phyloP scores from a whole-genome alignment of 306 rosid genomes.

The Prunus mume region DNA sequence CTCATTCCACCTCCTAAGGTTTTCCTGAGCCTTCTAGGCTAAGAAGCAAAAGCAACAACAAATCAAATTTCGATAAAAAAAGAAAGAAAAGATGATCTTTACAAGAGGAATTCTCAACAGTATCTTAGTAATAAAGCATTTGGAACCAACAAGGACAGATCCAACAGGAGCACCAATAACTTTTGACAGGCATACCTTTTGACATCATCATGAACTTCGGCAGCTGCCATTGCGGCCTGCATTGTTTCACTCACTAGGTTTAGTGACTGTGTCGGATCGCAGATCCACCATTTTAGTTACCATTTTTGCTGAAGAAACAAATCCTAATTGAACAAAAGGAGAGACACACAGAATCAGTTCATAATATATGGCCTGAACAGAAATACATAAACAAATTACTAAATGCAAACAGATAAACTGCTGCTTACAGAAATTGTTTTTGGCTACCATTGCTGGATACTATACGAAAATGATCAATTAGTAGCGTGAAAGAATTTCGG shows the following conservation, averaged over 20 bases:
- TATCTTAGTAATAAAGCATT: slow-evolving; percentile 78
- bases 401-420: background rate
- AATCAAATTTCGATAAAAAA: background rate
- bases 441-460: slow-evolving; percentile 30
- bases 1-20: slow-evolving; percentile 97
- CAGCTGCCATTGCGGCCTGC: slow-evolving; percentile 80
- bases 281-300: slow-evolving; percentile 72
- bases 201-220: slow-evolving; percentile 92
- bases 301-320: slow-evolving; percentile 49
- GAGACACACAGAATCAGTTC: slow-evolving; percentile 6
- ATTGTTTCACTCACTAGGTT: slow-evolving; percentile 57
- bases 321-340: slow-evolving; percentile 2
- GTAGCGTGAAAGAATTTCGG: background rate
- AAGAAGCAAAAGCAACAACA: slow-evolving; percentile 1
- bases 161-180: slow-evolving; percentile 98
- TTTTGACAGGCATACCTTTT: slow-evolving; percentile 81
- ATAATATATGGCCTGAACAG: background rate
- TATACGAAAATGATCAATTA: background rate
- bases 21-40: slow-evolving; percentile 79
- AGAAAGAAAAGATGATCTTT: background rate
- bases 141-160: slow-evolving; percentile 75
- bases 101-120: background rate
- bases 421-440: slow-evolving; percentile 26
- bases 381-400: background rate
- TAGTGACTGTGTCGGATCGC: slow-evolving; percentile 79